Percentiles rank a stretch among this genome's conserved stretches.
Evolutionary conservation across 2,329 filamentous ascomycete genomes (phyloP).

Genomic region (Lecanicillium sp.): DNA sequence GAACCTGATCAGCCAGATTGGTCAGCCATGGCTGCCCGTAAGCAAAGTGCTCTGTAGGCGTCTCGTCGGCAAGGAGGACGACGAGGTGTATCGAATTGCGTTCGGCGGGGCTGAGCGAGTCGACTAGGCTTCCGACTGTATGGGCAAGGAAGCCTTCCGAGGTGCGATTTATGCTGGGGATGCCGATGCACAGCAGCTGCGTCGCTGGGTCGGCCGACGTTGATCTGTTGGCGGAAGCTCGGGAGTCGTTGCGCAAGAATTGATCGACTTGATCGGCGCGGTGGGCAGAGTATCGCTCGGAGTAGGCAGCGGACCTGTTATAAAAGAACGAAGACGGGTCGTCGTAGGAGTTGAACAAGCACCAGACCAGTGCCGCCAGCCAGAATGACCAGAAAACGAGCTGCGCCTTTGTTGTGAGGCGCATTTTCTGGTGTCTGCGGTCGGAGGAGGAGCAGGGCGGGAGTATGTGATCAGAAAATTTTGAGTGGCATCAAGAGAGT

Average conservation of each 20-base stretch:
- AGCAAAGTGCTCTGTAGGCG: slow-evolving; percentile 21
- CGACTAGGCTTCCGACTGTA: slow-evolving; percentile 22
- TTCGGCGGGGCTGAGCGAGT: slow-evolving; percentile 21
- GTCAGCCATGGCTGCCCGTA: slow-evolving; percentile 23
- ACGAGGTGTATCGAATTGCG: slow-evolving; percentile 22
- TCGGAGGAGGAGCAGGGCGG: too few relatives aligned
- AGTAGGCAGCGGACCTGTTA: slow-evolving; percentile 14
- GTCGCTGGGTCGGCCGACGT: slow-evolving; percentile 2
- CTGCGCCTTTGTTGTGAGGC: slow-evolving; percentile 15
- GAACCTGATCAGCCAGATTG: slow-evolving; percentile 22
- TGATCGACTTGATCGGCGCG: slow-evolving; percentile 19
- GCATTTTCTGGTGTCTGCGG: too few relatives aligned
- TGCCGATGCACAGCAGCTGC: slow-evolving; percentile 21
- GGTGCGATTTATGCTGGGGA: slow-evolving; percentile 26
- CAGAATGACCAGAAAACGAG: slow-evolving; percentile 22
- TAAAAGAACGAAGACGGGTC: slow-evolving; percentile 27
- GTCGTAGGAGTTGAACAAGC: slow-evolving; percentile 22
- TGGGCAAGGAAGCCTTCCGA: slow-evolving; percentile 19
- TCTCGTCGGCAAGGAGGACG: slow-evolving; percentile 25
- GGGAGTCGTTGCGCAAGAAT: slow-evolving; percentile 12
- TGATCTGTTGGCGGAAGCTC: slow-evolving; percentile 1
- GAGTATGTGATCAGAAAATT: too few relatives aligned
- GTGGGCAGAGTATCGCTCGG: slow-evolving; percentile 16
- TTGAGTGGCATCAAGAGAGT: too few relatives aligned
- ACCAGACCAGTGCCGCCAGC: slow-evolving; percentile 18